Evolutionary conservation across 768 basidiomycete genomes (phyloP), one percentile per base, ranked within the genome.

Genomic region (Porphyrellus cyaneotinctus): DNA sequence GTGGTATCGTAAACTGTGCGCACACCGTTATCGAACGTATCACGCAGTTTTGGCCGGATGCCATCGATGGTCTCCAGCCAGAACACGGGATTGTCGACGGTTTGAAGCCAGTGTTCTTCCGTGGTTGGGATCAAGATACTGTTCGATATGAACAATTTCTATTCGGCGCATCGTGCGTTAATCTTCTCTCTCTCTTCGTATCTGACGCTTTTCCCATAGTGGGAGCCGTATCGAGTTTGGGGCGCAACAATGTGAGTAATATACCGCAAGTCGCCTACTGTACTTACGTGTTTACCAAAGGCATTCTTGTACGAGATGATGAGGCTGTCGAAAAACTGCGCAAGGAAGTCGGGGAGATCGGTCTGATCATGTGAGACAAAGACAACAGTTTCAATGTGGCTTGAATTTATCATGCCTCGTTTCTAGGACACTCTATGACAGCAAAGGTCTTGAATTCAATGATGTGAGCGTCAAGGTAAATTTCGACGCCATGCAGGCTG

Each of bases 1-100:
- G 77, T 0, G 88, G 88, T 2, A 88, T 89, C 38, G 81, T 89
- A n/a, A 74, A 83, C 42, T 86, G 83, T 58, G 87, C 87, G 0
- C 78, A 82, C 47, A 78, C 78, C 0, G 68, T 88, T 23, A 77
- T 89, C 5, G 76, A 82, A n/a, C 65, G 88, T 1, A 80, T 89
- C 14, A 75, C 70, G 15, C 60, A 57, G 10, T 83, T 83, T 51
- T 88, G 85, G 82, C 82, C 83, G 0, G 66, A 83, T 57, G 71
- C 83, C 0, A 86, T 89, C 23, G 87, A 89, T 61, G 58, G 56
- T 2, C 74, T 88, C 15, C 71, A 71, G 9, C 75, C 70, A 5
- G 88, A 89, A 63, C 66, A 70, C 35, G 85, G 82, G 0, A 64
- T 81, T 10, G 74, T 81, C 1, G 74, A 76, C 14, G 84, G 83